These are phyloP conservation scores for Aschersonia sp. DNA, from an alignment of 2,329 filamentous ascomycete species.

Conservation along the genomic window DNA sequence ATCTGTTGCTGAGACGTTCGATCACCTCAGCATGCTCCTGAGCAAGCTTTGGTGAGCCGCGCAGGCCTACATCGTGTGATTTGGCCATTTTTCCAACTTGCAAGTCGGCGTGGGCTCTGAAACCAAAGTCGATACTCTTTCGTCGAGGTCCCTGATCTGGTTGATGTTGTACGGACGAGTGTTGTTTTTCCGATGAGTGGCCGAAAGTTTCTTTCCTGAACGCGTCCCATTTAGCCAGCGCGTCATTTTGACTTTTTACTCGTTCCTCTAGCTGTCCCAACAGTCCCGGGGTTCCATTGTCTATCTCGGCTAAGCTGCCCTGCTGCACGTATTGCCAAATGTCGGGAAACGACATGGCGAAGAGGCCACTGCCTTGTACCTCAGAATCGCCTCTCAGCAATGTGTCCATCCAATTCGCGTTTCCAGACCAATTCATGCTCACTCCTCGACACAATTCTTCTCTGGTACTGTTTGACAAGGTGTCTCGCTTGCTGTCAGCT, in stretches of 20 bases:
- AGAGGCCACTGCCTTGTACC: slow-evolving; percentile 42
- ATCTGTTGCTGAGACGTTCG: slow-evolving; percentile 23
- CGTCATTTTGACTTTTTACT: slow-evolving; percentile 49
- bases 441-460: slow-evolving; percentile 43
- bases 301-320: slow-evolving; percentile 41
- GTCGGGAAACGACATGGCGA: slow-evolving; percentile 52
- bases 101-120: slow-evolving; percentile 35
- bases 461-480: slow-evolving; percentile 26
- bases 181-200: slow-evolving; percentile 8
- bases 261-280: slow-evolving; percentile 58
- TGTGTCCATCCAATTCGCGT: slow-evolving; percentile 57
- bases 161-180: slow-evolving; percentile 11
- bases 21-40: slow-evolving; percentile 30
- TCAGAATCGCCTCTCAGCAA: slow-evolving; percentile 52
- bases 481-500: slow-evolving; percentile 10
- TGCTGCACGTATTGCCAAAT: slow-evolving; percentile 56
- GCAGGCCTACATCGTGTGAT: slow-evolving; percentile 11
- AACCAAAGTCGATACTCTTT: slow-evolving; percentile 38
- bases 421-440: slow-evolving; percentile 65
- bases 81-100: slow-evolving; percentile 21
- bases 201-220: slow-evolving; percentile 40
- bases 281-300: slow-evolving; percentile 35
- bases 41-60: slow-evolving; percentile 13
- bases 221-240: slow-evolving; percentile 60
- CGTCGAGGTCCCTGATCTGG: slow-evolving; percentile 8